These are phyloP conservation scores for Paraconiothyrium sp. DNA, from an alignment of 2,329 filamentous ascomycete species.

Conservation along the genomic window DNA sequence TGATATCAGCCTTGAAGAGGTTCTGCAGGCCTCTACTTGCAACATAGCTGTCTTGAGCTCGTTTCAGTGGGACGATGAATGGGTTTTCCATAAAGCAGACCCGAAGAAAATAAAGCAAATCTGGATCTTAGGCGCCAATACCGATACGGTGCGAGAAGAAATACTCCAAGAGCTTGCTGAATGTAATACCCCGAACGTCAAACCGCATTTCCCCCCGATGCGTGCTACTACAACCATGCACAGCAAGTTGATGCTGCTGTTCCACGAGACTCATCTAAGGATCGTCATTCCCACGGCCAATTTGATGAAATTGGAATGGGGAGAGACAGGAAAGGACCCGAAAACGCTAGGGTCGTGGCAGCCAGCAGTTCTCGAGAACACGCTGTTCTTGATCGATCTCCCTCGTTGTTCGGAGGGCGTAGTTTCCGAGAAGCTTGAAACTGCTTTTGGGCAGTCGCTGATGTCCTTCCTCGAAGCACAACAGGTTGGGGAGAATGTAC, in stretches of 20 bases:
- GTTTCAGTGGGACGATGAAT: constrained; percentile 85
- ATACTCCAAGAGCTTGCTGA: constrained; percentile 41
- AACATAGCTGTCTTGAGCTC: constrained; percentile 84
- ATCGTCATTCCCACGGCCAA: constrained; percentile 91
- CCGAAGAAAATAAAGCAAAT: constrained; percentile 61
- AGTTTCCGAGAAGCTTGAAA: constrained; percentile 44
- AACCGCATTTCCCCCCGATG: constrained; percentile 84
- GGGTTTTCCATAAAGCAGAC: constrained; percentile 75
- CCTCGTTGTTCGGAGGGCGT: constrained; percentile 62
- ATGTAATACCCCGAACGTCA: constrained; percentile 61
- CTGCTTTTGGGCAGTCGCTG: constrained; percentile 75
- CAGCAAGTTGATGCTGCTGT: constrained; percentile 92
- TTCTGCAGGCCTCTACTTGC: constrained; percentile 77
- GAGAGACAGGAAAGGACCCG: constrained; percentile 69
- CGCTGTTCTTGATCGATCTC: constrained; percentile 91
- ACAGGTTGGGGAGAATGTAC: constrained; percentile 70
- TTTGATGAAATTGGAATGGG: constrained; percentile 87
- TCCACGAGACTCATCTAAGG: constrained; percentile 75
- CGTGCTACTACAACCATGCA: constrained; percentile 81
- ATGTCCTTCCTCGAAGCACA: constrained; percentile 74
- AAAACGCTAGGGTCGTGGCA: constrained; percentile 32
- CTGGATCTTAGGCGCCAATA: constrained; percentile 69
- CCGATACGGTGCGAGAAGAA: constrained; percentile 48
- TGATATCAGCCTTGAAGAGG: constrained; percentile 88
- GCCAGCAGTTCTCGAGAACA: constrained; percentile 52